Conservation (phyloP, 371 early-diverging fungal genomes). For the Mortierella sp. region DNA sequence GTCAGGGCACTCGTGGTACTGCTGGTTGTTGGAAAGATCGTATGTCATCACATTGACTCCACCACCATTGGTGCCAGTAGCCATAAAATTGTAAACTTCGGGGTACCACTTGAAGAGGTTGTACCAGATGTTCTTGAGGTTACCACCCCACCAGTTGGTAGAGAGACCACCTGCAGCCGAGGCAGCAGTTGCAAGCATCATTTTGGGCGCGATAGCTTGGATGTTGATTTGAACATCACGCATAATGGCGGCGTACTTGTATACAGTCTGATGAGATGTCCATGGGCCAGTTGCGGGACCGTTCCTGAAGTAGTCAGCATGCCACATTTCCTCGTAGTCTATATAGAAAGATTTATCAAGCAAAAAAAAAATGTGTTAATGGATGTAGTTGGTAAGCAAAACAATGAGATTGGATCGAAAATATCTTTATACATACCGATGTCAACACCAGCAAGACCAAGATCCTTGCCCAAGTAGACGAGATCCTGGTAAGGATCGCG, state of each 20-base stretch:
- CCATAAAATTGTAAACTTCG: slow-evolving; percentile 44
- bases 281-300: slow-evolving; percentile 53
- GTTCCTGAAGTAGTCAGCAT: slow-evolving; percentile 44
- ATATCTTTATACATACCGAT: slow-evolving; percentile 30
- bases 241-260: slow-evolving; percentile 57
- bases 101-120: slow-evolving; percentile 46
- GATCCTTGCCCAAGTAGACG: slow-evolving; percentile 56
- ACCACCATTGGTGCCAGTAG: slow-evolving; percentile 49
- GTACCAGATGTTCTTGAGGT: slow-evolving; percentile 59
- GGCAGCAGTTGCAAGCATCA: slow-evolving; percentile 46
- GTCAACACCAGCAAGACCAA: slow-evolving; percentile 54
- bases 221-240: slow-evolving; percentile 50
- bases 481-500: slow-evolving; percentile 58
- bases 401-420: neutral
- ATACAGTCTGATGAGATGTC: slow-evolving; percentile 49
- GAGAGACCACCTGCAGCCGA: slow-evolving; percentile 58
- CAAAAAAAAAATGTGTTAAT: neutral
- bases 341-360: neutral
- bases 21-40: slow-evolving; percentile 51
- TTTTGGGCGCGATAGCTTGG: slow-evolving; percentile 32
- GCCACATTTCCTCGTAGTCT: slow-evolving; percentile 59
- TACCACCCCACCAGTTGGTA: slow-evolving; percentile 58
- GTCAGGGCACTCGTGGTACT: slow-evolving; percentile 54
- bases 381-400: neutral
- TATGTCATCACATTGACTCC: slow-evolving; percentile 59